Evolutionary conservation across 371 early-diverging fungal species (phyloP).

Genomic region (Lichtheimia corymbifera): DNA sequence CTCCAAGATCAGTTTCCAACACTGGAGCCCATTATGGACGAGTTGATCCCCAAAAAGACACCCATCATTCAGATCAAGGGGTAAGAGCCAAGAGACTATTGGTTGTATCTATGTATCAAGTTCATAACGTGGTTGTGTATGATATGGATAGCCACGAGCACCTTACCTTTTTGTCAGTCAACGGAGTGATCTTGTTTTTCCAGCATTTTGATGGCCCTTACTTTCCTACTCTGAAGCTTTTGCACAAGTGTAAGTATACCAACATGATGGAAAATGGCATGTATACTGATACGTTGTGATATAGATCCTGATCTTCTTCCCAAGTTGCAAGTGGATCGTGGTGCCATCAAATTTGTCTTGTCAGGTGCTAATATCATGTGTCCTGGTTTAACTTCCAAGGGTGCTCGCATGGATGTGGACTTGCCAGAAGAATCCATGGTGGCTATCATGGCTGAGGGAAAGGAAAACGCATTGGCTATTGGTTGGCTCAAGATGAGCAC

Average conservation of each 20-base stretch:
- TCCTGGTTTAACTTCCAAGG: conserved; percentile 94
- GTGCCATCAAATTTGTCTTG: conserved; percentile 97
- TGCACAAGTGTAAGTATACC: conserved; percentile 82
- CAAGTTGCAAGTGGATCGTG: conserved; percentile 91
- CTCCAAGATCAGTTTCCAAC: conserved; percentile 85
- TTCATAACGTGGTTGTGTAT: background rate
- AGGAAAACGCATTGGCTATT: conserved; percentile 91
- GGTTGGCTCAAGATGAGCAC: conserved; percentile 90
- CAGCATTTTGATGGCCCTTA: conserved; percentile 93
- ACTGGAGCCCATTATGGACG: conserved; percentile 86
- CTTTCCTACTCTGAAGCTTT: conserved; percentile 81
- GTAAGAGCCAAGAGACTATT: conserved; percentile 32
- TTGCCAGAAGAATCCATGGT: conserved; percentile 81
- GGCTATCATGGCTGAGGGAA: conserved; percentile 95
- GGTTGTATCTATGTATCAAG: too few species aligned
- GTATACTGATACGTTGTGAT: background rate
- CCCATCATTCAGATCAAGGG: conserved; percentile 86
- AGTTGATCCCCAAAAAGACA: conserved; percentile 92
- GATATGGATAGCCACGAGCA: conserved; percentile 76
- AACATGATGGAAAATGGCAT: background rate
- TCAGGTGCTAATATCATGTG: conserved; percentile 98
- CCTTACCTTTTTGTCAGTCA: conserved; percentile 77
- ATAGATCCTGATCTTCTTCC: conserved; percentile 92
- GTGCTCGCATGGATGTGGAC: conserved; percentile 80
- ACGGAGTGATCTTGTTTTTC: conserved; percentile 88